Conservation (phyloP, 768 basidiomycete species). For the Sarcodon sp. region DNA sequence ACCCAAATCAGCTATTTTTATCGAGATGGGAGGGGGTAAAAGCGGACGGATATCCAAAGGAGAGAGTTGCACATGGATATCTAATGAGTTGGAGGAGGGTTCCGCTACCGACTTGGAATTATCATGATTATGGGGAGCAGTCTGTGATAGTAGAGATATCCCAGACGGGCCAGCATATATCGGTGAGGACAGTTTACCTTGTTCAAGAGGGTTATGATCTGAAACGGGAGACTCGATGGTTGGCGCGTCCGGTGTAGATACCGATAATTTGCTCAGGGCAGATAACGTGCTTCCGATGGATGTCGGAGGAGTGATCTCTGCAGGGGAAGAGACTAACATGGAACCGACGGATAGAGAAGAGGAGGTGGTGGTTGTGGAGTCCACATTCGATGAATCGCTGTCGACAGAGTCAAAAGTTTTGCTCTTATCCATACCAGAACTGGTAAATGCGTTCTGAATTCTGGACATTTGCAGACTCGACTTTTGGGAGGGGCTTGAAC, state of each 20-base stretch:
- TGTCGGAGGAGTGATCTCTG: constrained; percentile 11
- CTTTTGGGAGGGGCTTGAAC: constrained; percentile 12
- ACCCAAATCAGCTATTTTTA: constrained; percentile 92
- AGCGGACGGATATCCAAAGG: constrained; percentile 4
- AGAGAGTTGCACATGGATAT: too few relatives aligned
- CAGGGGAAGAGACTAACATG: background rate
- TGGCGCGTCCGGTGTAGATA: constrained; percentile 1
- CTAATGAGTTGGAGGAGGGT: background rate
- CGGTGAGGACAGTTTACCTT: background rate
- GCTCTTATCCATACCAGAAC: constrained; percentile 6
- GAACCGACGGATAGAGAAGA: background rate
- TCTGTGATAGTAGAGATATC: constrained; percentile 23
- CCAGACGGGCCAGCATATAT: constrained; percentile 7
- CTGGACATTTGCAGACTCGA: constrained; percentile 12
- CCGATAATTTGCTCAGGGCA: background rate
- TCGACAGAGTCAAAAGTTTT: background rate
- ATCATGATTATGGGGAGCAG: constrained; percentile 14
- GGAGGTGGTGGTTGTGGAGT: background rate
- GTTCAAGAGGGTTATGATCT: background rate
- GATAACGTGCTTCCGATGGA: constrained; percentile 14
- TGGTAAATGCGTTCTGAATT: background rate
- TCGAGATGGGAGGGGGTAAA: constrained; percentile 40
- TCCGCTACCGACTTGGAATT: background rate
- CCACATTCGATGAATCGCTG: constrained; percentile 4
- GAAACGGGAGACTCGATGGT: constrained; percentile 5